Base-by-base conservation (phyloP, 2,329 filamentous ascomycete species). In the Aurifilum marmelostoma region DNA sequence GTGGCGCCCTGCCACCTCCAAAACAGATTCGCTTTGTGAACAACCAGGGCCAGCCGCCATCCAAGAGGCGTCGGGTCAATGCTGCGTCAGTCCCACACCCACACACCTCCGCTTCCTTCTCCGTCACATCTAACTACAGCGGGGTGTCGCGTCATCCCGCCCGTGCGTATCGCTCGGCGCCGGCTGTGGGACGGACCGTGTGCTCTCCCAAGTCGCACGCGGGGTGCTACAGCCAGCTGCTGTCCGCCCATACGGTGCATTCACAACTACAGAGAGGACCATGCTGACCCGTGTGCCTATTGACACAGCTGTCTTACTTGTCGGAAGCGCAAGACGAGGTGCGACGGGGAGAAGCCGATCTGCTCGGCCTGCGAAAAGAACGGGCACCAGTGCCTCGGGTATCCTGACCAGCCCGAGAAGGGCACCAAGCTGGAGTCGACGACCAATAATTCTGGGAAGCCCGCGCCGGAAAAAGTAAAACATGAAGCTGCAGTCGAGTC, bases 11-110 rank as follows among this genome's bases (percentile, higher is more conserved):
- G 71, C 80, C 83, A 69, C 78, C 82, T 60, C 84, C 81, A 68
- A 88, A 87, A 78, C 85, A 87, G 77, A 92, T 93, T 73, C 90
- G 92, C 74, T 95, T 94, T 78, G 92, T 95, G 74, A 92, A 93
- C 73, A 93, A 90, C 75, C 91, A 94, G 80, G 92, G 92, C 71
- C 91, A 92, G 73, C 92, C 92, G 63, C 91, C 92, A 71, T 90
- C 91, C 34, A 95, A 94, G 80, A 85, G 92, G 74, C 87, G 92
- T 76, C 86, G 92, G 75, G 92, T 95, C 76, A 93, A 90, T 80
- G 90, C 92, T 75, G 92, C 92, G 88, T 92, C 84, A 79, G 89
- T 85, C 59, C 68, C 67, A 39, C 47, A 24, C 50, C 34, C 32
- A 11, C 37, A 12, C 21, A 5, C 24, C 37, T 14, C 59, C n/a